phyloP scores from a whole-genome alignment of 2,329 filamentous ascomycete species.

The Microsporum canis region DNA sequence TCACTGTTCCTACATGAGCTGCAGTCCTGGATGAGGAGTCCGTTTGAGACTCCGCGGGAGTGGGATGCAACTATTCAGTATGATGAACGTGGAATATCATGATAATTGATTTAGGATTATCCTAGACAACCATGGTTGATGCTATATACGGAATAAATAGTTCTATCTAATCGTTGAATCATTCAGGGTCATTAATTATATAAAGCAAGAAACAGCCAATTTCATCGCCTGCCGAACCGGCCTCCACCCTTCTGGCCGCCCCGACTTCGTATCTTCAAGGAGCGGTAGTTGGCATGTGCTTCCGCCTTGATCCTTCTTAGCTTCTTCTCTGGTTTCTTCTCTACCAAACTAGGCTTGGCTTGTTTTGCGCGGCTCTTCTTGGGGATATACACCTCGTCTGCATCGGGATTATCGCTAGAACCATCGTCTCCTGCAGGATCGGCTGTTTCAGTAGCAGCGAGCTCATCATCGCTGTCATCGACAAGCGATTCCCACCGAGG shows the following conservation, averaged over 20 bases:
- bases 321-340: conserved; percentile 13
- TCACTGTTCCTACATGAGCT: conserved; percentile 75
- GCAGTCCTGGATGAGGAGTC: conserved; percentile 69
- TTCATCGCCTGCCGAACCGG: conserved; percentile 29
- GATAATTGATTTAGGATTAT: background rate
- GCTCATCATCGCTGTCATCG: conserved; percentile 20
- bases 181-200: background rate
- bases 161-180: background rate
- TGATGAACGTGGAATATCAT: background rate
- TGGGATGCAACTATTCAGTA: conserved; percentile 82
- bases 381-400: conserved; percentile 22
- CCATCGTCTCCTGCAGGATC: conserved; percentile 4
- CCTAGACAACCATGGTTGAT: background rate
- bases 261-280: conserved; percentile 36
- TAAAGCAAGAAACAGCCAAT: background rate
- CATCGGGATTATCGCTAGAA: conserved; percentile 19
- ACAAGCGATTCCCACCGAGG: conserved; percentile 13
- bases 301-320: conserved; percentile 33
- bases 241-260: conserved; percentile 24
- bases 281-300: conserved; percentile 40
- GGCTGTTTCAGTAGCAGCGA: conserved; percentile 12
- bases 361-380: background rate
- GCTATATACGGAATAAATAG: background rate
- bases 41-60: conserved; percentile 56
- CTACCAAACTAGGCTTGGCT: background rate